phyloP scores from a whole-genome alignment of 176 grass and related monocot species.

The Zoysia pacifica region DNA sequence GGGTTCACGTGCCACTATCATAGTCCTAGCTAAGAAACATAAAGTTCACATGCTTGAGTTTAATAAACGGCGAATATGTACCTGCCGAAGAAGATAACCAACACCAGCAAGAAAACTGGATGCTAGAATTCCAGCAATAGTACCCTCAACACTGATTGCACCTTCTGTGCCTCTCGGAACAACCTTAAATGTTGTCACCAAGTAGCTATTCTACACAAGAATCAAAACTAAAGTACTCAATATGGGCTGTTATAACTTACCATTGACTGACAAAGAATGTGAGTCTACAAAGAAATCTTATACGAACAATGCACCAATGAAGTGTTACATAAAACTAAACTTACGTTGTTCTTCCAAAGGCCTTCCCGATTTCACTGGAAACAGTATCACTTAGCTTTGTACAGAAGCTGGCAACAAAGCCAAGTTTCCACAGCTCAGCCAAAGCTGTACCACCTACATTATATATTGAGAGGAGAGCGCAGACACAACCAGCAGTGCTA shows the following conservation, averaged over 20 bases:
- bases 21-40: not conserved
- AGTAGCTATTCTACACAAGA: conserved; percentile 77
- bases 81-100: conserved; percentile 80
- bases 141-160: conserved; percentile 88
- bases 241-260: not conserved
- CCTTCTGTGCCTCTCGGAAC: conserved; percentile 90
- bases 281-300: not conserved
- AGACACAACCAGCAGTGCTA: conserved; percentile 67
- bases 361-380: conserved; percentile 97
- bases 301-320: not conserved
- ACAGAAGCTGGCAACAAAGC: conserved; percentile 92
- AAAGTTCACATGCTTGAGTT: not conserved
- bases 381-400: conserved; percentile 91
- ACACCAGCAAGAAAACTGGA: conserved; percentile 61
- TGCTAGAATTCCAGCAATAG: conserved; percentile 77
- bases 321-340: conserved; percentile 28
- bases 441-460: conserved; percentile 53
- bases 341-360: conserved; percentile 89
- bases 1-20: not conserved
- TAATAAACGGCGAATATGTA: conserved; percentile 27
- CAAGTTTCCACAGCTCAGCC: conserved; percentile 70
- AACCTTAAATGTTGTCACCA: conserved; percentile 87
- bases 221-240: conserved; percentile 29
- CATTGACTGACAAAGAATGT: not conserved
- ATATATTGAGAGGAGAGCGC: conserved; percentile 75